Evolutionary conservation across 1,139 yeast genomes (phyloP).

Genomic region (Nadsonia starkeyi-henricii): DNA sequence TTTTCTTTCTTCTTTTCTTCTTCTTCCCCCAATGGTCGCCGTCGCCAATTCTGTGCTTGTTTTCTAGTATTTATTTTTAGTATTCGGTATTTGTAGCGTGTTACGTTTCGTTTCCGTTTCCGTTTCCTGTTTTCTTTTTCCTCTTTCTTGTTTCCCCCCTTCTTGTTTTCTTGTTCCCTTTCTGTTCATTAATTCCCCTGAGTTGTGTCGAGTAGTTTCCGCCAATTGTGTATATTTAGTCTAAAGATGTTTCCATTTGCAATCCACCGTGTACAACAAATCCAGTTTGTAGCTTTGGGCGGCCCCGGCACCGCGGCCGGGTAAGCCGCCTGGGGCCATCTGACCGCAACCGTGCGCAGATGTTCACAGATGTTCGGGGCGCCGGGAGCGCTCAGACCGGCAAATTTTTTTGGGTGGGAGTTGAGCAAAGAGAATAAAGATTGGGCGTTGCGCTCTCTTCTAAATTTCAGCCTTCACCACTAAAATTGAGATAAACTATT

Average conservation of each 20-base stretch:
- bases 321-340: neutral
- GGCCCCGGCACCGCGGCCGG: neutral
- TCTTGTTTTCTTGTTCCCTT: constrained; percentile 6
- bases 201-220: constrained; percentile 1
- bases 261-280: neutral
- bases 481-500: constrained; percentile 6
- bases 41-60: neutral
- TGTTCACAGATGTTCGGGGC: neutral
- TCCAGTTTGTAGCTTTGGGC: neutral
- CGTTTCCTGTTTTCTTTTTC: constrained; percentile 9
- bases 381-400: neutral
- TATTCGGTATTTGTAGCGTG: neutral
- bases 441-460: neutral
- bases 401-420: too few species aligned
- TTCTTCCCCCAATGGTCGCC: neutral
- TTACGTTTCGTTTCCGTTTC: constrained; percentile 1
- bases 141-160: constrained; percentile 9
- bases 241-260: neutral
- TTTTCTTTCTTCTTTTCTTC: too few species aligned
- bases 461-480: neutral
- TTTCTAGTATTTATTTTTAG: neutral
- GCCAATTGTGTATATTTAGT: constrained; percentile 1
- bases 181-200: too few species aligned
- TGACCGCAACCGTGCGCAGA: neutral
- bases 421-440: too few species aligned